Evolutionary conservation across 345 rosid species (phyloP).

Genomic region (Reutealis trisperma): DNA sequence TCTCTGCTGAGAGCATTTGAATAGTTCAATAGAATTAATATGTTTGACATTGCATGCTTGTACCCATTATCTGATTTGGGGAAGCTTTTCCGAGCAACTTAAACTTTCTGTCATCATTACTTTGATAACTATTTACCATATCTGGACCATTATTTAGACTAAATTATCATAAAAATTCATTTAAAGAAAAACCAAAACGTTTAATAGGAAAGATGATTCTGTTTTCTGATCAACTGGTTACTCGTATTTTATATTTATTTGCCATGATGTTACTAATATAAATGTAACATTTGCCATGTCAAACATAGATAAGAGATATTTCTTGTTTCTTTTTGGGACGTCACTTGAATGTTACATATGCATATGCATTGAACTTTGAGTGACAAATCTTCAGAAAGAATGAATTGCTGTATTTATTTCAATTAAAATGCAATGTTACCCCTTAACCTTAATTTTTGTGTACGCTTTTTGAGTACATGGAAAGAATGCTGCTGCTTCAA

Average conservation of each 20-base stretch:
- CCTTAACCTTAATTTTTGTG: conserved; percentile 26
- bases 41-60: not conserved
- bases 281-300: not conserved
- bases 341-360: not conserved
- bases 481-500: conserved; percentile 38
- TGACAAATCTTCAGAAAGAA: not conserved
- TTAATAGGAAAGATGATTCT: not conserved
- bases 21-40: not conserved
- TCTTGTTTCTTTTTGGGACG: not conserved
- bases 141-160: not conserved
- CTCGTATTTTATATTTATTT: not conserved
- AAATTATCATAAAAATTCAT: not conserved
- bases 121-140: not conserved
- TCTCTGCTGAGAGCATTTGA: conserved; percentile 2
- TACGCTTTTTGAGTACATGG: conserved; percentile 40
- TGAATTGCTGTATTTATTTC: not conserved
- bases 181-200: not conserved
- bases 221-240: not conserved
- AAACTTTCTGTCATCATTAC: not conserved
- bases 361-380: not conserved
- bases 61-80: not conserved
- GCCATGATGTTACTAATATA: not conserved
- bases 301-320: not conserved
- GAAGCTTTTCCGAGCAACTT: not conserved
- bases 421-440: not conserved